Evolutionary conservation across 805 yeast genomes (phyloP), one percentile per base, ranked within the genome.

Genomic region (Metschnikowia drakensbergensis): DNA sequence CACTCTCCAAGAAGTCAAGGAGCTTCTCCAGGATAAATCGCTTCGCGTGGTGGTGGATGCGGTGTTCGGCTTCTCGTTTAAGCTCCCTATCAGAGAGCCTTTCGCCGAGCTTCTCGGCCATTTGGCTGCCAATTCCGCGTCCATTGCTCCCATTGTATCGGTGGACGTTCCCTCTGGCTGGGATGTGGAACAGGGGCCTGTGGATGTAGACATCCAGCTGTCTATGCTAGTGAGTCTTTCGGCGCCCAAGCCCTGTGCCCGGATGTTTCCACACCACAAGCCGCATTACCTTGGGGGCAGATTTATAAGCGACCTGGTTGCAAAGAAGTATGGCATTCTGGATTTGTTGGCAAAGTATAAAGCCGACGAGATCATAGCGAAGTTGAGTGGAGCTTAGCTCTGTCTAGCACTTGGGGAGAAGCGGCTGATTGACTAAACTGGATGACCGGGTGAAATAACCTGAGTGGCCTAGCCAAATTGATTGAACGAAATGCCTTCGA

Each of bases 91-190:
- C 43, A 74, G 97, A 47, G 78, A 77, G 32, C 96, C 97, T 1
- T 92, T 86, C 62, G 80, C 77, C 37, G 74, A 68, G 6, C 55
- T 71, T 41, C 60, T 72, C 31, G 35, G 45, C 6, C 63, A 45
- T 42, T 54, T 72, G 49, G 47, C 59, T 6, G 50, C 57, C 55
- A 54, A 60, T 41, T 11, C 77, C 76, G 6, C 69, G 77, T 47
- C 58, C 58, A n/a, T 74, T 59, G 57, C 81, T 2, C 92, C 91
- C 1, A 79, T 90, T 1, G 77, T 88, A 0, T 80, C 95, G 0
- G 87, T 94, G 2, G 99, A 94, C 64, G 81, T 92, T 41, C 99
- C 99, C 0, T 86, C 96, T 2, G 96, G 97, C 0, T 94, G 99
- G 99, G 92, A 91, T 61, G 98, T 94, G 8, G 96, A 94, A 60